A percentile compares a stretch with the other conserved stretches of the same genome.
phyloP scores from a whole-genome alignment of 176 grass and related monocot species.

The Pontederia crassipes region DNA sequence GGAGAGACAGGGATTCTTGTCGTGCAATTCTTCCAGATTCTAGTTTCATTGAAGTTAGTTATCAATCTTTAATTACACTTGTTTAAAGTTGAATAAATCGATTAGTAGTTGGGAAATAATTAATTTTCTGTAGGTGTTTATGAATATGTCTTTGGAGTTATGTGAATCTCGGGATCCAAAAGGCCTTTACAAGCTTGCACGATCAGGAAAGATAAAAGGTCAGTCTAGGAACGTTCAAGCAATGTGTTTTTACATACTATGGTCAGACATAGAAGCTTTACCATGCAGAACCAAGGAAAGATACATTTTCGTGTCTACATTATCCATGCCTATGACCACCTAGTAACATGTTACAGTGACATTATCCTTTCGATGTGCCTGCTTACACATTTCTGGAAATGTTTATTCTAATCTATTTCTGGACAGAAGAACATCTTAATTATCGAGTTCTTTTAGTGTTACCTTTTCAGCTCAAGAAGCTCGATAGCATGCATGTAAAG shows the following conservation, averaged over 20 bases:
- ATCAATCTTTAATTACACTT: conserved; percentile 3
- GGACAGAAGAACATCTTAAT: no score
- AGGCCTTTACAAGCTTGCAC: conserved; percentile 97
- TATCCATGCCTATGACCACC: no score
- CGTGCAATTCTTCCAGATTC: conserved; percentile 61
- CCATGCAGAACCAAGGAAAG: neutral
- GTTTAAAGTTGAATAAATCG: neutral
- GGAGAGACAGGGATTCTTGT: conserved; percentile 75
- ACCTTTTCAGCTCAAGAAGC: no score
- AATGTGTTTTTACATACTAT: neutral
- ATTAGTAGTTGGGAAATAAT: neutral
- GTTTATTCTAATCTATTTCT: no score
- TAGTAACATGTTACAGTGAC: neutral
- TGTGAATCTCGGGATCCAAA: conserved; percentile 93
- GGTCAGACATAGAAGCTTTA: neutral
- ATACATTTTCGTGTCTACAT: neutral
- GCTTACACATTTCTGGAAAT: no score
- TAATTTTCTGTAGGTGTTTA: conserved; percentile 58
- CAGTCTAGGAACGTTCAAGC: neutral
- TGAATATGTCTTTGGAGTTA: conserved; percentile 95
- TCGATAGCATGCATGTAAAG: no score
- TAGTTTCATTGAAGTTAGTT: conserved; percentile 80
- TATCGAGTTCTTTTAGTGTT: no score
- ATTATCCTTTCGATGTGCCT: neutral
- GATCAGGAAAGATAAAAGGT: conserved; percentile 95